These are phyloP conservation scores for Terana coerulea DNA, from an alignment of 768 basidiomycete species.

Conservation along the genomic window DNA sequence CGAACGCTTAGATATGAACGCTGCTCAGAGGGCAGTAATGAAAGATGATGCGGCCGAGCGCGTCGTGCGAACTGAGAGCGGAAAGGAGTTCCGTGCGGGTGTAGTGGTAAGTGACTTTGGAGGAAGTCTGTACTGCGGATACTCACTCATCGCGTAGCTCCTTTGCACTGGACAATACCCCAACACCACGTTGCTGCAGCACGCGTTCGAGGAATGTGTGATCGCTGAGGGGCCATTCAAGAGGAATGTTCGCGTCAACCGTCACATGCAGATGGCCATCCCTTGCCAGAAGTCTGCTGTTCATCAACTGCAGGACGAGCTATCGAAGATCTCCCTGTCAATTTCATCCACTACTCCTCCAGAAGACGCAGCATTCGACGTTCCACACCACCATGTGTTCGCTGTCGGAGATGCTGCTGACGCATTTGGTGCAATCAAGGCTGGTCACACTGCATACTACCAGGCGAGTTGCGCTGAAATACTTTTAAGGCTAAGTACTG, in stretches of 20 bases:
- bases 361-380: slow-evolving; percentile 15
- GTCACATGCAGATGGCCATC: slow-evolving; percentile 48
- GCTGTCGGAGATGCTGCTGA: slow-evolving; percentile 62
- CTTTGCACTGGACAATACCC: slow-evolving; percentile 60
- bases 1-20: slow-evolving; percentile 46
- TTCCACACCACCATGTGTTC: slow-evolving; percentile 52
- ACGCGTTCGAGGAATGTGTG: slow-evolving; percentile 17
- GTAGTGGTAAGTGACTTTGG: slow-evolving; percentile 38
- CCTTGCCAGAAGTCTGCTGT: not conserved
- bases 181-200: slow-evolving; percentile 45
- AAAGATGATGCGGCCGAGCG: slow-evolving; percentile 14
- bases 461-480: slow-evolving; percentile 39
- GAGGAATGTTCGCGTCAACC: slow-evolving; percentile 41
- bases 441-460: slow-evolving; percentile 53
- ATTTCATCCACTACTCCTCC: slow-evolving; percentile 1
- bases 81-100: slow-evolving; percentile 49
- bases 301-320: not conserved
- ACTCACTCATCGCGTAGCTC: slow-evolving; percentile 32
- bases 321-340: not conserved
- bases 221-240: slow-evolving; percentile 34
- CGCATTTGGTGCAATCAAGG: slow-evolving; percentile 59
- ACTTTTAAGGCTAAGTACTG: not conserved
- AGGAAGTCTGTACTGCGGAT: not conserved
- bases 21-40: slow-evolving; percentile 15
- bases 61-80: slow-evolving; percentile 44